Evolutionary conservation across 169 alveolate species (phyloP), one percentile per base, ranked within the genome.

Genomic region (Nephromyces sp.): DNA sequence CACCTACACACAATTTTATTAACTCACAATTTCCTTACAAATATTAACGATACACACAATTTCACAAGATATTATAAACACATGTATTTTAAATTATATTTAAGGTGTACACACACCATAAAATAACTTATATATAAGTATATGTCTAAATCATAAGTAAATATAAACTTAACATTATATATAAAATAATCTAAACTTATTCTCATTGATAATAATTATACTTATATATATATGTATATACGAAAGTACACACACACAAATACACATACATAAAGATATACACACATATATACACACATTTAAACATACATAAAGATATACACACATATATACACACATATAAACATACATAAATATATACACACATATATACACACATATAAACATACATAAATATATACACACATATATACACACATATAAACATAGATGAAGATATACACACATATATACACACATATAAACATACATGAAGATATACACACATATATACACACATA

Each of bases 51-150:
- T 4, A 6, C 4, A 89, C 90, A 64, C 91, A 92, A 34, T 77
- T 92, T 31, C 94, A 90, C 79, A 90, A 91, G 53, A 95, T 90
- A 74, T 90, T 95, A 6, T 90, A 90, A 84, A 97, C 92, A 66
- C 97, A 94, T 66, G 94, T 91, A 74, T 69, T 94, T 6, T 80
- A 82, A 62, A 97, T 92, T 78, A 85, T 84, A 31, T 92, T 91
- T 71, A 88, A 89, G 51, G 84, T 81, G 52, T 92, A 77, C 81
- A 97, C 97, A 62, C 61, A 8, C 43, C 6, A 68, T n/a, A 28
- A 52, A 35, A 24, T 35, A 8, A 67, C 73, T n/a, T 34, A 62
- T 62, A 29, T 62, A 8, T 15, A 62, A 15, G 32, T 15, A 43
- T 66, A 6, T 6, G 66, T n/a, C n/a, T n/a, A n/a, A n/a, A n/a